A percentile compares a stretch with the other conserved stretches of the same genome.
Conservation (phyloP, 768 basidiomycete species). For the Leccinum subgranulosum region DNA sequence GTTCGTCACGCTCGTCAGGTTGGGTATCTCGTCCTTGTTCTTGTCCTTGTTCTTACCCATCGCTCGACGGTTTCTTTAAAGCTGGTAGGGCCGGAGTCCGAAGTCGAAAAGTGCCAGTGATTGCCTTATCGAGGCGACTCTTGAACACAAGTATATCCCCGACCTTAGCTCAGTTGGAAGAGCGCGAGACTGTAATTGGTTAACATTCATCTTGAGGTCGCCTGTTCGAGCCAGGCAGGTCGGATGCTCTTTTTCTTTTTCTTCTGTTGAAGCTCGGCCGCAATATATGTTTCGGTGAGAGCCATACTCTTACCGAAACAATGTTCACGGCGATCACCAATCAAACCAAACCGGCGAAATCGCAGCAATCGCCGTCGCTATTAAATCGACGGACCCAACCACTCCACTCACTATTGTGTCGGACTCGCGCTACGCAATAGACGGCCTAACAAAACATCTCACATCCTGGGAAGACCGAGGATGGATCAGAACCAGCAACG, state of each 20-base stretch:
- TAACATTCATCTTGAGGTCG: slow-evolving; percentile 39
- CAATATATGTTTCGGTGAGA: background rate
- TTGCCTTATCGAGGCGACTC: background rate
- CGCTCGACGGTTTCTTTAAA: background rate
- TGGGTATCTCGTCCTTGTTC: slow-evolving; percentile 54
- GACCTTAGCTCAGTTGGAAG: slow-evolving; percentile 46
- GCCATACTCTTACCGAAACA: background rate
- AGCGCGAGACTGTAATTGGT: slow-evolving; percentile 45
- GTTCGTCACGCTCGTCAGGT: slow-evolving; percentile 56
- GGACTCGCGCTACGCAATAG: too few species aligned
- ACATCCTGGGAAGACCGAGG: too few species aligned
- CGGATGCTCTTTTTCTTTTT: slow-evolving; percentile 18
- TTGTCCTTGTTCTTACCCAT: slow-evolving; percentile 72
- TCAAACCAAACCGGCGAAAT: too few species aligned
- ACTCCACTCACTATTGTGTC: too few species aligned
- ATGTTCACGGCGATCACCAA: too few species aligned
- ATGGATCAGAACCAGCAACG: too few species aligned
- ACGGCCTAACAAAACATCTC: too few species aligned
- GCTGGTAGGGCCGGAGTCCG: too few species aligned
- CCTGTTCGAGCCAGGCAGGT: slow-evolving; percentile 44
- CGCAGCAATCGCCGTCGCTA: too few species aligned
- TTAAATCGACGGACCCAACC: too few species aligned
- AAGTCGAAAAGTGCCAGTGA: background rate
- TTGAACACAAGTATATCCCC: background rate
- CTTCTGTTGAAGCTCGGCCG: background rate